Base-by-base conservation (phyloP, 75 land plant species). In the Cunninghamia lanceolata region DNA sequence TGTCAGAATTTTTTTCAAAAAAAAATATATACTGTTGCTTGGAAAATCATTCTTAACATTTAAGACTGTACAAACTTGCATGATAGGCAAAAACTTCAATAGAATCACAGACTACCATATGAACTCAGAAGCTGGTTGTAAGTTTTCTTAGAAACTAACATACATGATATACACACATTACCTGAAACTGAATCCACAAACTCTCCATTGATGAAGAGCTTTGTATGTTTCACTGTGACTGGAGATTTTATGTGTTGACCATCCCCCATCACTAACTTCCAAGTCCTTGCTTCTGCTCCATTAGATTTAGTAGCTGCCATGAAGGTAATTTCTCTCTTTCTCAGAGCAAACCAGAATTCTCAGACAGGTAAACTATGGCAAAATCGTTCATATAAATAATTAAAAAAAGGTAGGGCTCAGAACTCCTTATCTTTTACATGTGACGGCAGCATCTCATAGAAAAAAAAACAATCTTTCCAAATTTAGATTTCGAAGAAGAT, bases 161-260 rank as follows among this genome's bases (percentile, higher is more conserved):
- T 45, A 9, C 9, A 9, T 9, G n/a, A 50, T 14, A 14, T 50
- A 5, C 19, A 56, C 7, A 56, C 9, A 9, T 34, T 84, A 94
- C 96, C 95, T 89, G 96, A 95, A 75, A 94, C 89, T 25, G 96
- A 87, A 84, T 95, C 95, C 14, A 95, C 95, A 84, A 95, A 95
- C 78, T 95, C 85, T 34, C 95, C 95, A 53, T 94, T 85, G 83
- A 95, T 95, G 91, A 94, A 95, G 76, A 94, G 91, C 91, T 95
- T 93, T 25, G 95, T 95, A 83, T 88, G 94, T 83, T 92, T 92
- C 19, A 83, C 84, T 53, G 54, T 83, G 21, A 83, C 35, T 16
- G 38, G 25, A 2, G 84, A 46, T 39, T 80, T 80, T 8, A 80
- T 39, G 68, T 7, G 68, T 28, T 63, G 30, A 1, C 30, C 68